Evolutionary conservation across 805 yeast species (phyloP), one percentile per base, ranked within the genome.

Genomic region (Nakazawaea ernobii): DNA sequence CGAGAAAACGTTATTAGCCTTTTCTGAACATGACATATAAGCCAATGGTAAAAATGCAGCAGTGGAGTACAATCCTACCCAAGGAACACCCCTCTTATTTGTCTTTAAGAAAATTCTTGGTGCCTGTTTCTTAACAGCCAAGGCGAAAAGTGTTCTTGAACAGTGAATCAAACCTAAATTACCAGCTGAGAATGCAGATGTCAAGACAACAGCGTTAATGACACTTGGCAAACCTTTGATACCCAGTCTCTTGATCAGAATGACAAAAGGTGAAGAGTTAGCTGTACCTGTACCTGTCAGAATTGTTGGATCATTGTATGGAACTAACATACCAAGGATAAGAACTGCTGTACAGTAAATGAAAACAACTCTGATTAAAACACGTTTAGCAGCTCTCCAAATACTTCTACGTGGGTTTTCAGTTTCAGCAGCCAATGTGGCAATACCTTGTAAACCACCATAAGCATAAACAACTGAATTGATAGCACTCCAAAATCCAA

Each of bases 401-500:
- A 78, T 69, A 11, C 77, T 73, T 36, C 63, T 66, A 35, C 70
- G 59, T 1, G 84, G 83, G 55, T 77, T 77, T 52, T 70, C 68
- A 6, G 79, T 66, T 53, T 77, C 83, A 35, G 77, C 75, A 1
- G 82, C 82, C 14, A 80, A 70, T 29, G 78, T 65, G 17, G 80
- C 82, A 36, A 76, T 56, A 32, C 49, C 71, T 63, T 85, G 92
- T 42, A 85, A 82, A 62, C 91, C 91, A 66, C 84, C 90, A 63
- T 75, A 84, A 28, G 91, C 84, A 69, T 85, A 85, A 14, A 86
- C 85, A 32, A 91, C 87, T 47, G 78, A 77, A 52, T 84, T 74
- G 56, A 60, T 48, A 10, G 59, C 57, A 36, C 52, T 55, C 66
- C 65, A 60, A 46, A 59, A 61, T 1, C 59, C 67, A 9, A 46